Conservation (phyloP, 352 stramenopile genomes). For the Plasmopara halstedii region DNA sequence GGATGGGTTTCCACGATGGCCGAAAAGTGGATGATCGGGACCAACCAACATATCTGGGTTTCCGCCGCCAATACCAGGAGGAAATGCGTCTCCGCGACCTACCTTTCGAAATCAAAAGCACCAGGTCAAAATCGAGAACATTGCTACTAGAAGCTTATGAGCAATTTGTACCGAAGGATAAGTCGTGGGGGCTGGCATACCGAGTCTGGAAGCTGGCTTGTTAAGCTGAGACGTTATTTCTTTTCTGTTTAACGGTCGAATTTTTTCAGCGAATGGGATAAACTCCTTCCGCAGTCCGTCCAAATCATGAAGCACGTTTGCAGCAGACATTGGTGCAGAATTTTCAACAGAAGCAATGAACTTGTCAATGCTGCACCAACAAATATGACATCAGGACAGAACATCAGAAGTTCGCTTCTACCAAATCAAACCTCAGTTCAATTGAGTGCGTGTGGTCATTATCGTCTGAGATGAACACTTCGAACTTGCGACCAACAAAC, state of each 20-base stretch:
- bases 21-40: conserved; percentile 68
- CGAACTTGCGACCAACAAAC: conserved; percentile 69
- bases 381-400: neutral
- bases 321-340: conserved; percentile 21
- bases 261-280: conserved; percentile 45
- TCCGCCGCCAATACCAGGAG: conserved; percentile 44
- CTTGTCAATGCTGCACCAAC: conserved; percentile 22
- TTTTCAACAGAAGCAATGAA: conserved; percentile 23
- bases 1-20: conserved; percentile 42
- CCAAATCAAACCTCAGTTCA: conserved; percentile 42
- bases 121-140: neutral
- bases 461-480: conserved; percentile 69
- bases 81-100: conserved; percentile 59
- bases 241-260: conserved; percentile 38
- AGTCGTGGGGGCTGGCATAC: conserved; percentile 15
- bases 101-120: conserved; percentile 23
- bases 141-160: too few relatives aligned
- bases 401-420: neutral
- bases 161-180: conserved; percentile 28
- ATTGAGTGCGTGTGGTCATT: conserved; percentile 64
- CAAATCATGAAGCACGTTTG: conserved; percentile 44
- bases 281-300: conserved; percentile 38
- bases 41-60: conserved; percentile 70
- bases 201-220: conserved; percentile 8
- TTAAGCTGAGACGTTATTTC: neutral